These are phyloP conservation scores for Leccinum variicolor DNA, from an alignment of 768 basidiomycete genomes.

Conservation along the genomic window DNA sequence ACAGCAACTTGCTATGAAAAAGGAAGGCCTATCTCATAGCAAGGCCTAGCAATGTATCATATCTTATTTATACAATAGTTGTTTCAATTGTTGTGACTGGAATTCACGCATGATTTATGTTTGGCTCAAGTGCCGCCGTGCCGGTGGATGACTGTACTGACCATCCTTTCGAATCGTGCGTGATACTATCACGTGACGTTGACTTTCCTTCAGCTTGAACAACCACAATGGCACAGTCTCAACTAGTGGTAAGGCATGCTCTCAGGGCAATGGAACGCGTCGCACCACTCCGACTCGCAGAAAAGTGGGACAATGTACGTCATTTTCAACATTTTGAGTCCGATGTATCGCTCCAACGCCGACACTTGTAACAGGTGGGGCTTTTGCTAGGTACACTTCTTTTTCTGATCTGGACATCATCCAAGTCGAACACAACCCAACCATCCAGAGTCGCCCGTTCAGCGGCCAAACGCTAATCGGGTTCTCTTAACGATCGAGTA, in stretches of 20 bases:
- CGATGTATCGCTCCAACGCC: constrained; percentile 4
- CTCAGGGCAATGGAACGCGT: constrained; percentile 76
- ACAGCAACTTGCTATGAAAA: too few relatives aligned
- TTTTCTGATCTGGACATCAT: constrained; percentile 1
- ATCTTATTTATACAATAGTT: too few relatives aligned
- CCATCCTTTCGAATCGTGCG: too few relatives aligned
- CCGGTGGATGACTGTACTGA: too few relatives aligned
- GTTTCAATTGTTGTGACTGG: too few relatives aligned
- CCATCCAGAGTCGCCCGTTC: constrained; percentile 51
- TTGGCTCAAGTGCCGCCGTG: too few relatives aligned
- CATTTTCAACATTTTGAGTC: not conserved
- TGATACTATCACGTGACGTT: too few relatives aligned
- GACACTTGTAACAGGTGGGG: constrained; percentile 51
- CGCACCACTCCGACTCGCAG: constrained; percentile 83
- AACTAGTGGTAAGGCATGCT: constrained; percentile 40
- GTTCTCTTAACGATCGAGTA: constrained; percentile 75
- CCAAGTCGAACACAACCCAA: not conserved
- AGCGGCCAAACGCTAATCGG: constrained; percentile 41
- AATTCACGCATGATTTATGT: too few relatives aligned
- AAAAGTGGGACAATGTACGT: constrained; percentile 92
- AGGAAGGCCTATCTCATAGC: too few relatives aligned
- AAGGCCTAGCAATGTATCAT: too few relatives aligned
- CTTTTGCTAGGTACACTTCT: constrained; percentile 57
- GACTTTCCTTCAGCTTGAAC: not conserved
- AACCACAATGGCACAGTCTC: constrained; percentile 11